phyloP scores from a whole-genome alignment of 352 stramenopile species.

The Phytophthora sp. region DNA sequence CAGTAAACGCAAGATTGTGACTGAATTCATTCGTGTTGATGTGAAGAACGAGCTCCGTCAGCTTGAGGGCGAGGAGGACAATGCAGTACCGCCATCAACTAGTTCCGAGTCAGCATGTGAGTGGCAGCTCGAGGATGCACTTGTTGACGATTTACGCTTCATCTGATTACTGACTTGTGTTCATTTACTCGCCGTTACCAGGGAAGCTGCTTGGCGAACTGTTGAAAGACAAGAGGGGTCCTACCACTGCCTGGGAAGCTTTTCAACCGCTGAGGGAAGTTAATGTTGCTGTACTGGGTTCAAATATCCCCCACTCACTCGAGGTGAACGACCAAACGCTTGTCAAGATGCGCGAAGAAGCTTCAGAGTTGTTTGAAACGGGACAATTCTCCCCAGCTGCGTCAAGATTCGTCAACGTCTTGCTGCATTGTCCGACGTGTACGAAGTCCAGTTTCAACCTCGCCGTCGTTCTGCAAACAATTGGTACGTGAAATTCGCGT shows the following conservation, averaged over 20 bases:
- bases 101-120: slow-evolving; percentile 20
- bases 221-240: slow-evolving; percentile 4
- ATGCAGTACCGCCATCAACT: neutral
- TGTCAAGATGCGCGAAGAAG: slow-evolving; percentile 51
- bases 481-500: slow-evolving; percentile 38
- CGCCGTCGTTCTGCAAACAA: slow-evolving; percentile 72
- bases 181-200: slow-evolving; percentile 3
- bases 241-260: slow-evolving; percentile 13
- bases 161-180: neutral
- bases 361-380: slow-evolving; percentile 53
- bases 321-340: slow-evolving; percentile 30
- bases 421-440: slow-evolving; percentile 55
- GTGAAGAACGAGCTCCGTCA: slow-evolving; percentile 21
- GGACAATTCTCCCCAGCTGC: slow-evolving; percentile 58
- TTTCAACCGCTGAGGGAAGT: slow-evolving; percentile 36
- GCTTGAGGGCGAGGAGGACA: slow-evolving; percentile 3
- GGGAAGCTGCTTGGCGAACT: slow-evolving; percentile 35
- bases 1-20: neutral
- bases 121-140: neutral
- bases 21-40: neutral
- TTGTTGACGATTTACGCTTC: neutral
- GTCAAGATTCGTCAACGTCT: slow-evolving; percentile 53
- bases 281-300: neutral
- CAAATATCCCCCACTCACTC: slow-evolving; percentile 1
- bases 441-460: slow-evolving; percentile 82